Conservation (phyloP, 106 monocot species). For the Dendrobium huoshanense region DNA sequence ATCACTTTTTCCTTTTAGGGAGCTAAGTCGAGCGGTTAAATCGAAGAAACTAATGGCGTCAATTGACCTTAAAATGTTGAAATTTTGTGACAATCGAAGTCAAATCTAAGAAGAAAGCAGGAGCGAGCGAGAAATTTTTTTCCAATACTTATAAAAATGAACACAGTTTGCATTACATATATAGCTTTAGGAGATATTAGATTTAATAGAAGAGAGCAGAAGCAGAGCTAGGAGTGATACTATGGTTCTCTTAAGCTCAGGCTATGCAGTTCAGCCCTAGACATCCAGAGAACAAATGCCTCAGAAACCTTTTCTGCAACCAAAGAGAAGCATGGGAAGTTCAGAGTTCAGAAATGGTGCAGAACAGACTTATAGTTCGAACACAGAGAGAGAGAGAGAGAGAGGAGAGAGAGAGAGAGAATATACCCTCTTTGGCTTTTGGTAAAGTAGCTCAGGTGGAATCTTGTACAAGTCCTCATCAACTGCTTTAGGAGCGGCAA, state of each 20-base stretch:
- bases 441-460: slow-evolving; percentile 29
- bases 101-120: no score
- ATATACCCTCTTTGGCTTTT: slow-evolving; percentile 28
- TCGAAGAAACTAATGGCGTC: no score
- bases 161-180: no score
- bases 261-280: slow-evolving; percentile 22
- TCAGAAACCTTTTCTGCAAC: slow-evolving; percentile 23
- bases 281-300: slow-evolving; percentile 19
- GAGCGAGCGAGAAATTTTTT: no score
- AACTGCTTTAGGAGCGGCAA: slow-evolving; percentile 18
- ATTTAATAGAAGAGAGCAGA: no score
- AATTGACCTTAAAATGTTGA: no score
- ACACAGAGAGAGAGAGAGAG: background rate
- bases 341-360: background rate
- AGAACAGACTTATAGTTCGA: background rate
- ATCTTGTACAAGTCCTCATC: slow-evolving; percentile 46
- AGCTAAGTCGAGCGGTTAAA: no score
- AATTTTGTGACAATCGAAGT: no score
- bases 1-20: no score
- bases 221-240: no score
- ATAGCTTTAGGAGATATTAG: no score
- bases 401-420: background rate
- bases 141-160: no score
- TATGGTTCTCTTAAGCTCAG: slow-evolving; percentile 2
- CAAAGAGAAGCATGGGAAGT: background rate